phyloP scores from a whole-genome alignment of 495 filamentous ascomycete genomes.

The Penicillium maclennaniae region DNA sequence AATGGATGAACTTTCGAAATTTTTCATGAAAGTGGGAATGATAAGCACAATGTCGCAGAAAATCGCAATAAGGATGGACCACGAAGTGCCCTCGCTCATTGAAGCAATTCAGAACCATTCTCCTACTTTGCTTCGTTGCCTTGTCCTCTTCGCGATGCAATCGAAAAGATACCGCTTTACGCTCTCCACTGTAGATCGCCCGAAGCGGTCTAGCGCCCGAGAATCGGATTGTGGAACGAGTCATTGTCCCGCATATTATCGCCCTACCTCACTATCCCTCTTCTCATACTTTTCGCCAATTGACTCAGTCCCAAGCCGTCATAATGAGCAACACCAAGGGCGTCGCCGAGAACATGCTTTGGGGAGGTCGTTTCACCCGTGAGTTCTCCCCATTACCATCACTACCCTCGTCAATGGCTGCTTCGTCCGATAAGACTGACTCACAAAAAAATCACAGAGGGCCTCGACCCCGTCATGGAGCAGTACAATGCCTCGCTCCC shows the following conservation, averaged over 20 bases:
- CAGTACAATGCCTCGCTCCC: constrained; percentile 84
- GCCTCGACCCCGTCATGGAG: constrained; percentile 84
- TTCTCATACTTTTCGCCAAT: constrained; percentile 1
- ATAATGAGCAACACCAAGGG: constrained; percentile 43
- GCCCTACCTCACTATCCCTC: not conserved
- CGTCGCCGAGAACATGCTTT: constrained; percentile 62
- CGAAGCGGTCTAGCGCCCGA: constrained; percentile 24
- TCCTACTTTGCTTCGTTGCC: not conserved
- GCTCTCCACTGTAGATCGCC: constrained; percentile 1
- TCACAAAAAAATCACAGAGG: constrained; percentile 46
- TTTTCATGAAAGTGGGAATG: no score
- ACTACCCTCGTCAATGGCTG: constrained; percentile 7
- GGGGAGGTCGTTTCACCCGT: constrained; percentile 83
- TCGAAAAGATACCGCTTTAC: not conserved
- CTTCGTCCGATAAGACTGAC: constrained; percentile 12
- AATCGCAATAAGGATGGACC: no score
- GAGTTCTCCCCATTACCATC: constrained; percentile 29
- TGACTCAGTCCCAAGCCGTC: constrained; percentile 2
- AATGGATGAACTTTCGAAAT: no score
- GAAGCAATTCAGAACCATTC: not conserved
- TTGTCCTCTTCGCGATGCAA: not conserved
- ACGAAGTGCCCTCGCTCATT: not conserved
- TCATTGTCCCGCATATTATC: not conserved
- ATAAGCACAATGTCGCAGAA: no score
- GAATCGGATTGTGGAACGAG: constrained; percentile 14